Base-by-base conservation (phyloP, 2,329 filamentous ascomycete genomes). In the Hypomyces perniciosus region DNA sequence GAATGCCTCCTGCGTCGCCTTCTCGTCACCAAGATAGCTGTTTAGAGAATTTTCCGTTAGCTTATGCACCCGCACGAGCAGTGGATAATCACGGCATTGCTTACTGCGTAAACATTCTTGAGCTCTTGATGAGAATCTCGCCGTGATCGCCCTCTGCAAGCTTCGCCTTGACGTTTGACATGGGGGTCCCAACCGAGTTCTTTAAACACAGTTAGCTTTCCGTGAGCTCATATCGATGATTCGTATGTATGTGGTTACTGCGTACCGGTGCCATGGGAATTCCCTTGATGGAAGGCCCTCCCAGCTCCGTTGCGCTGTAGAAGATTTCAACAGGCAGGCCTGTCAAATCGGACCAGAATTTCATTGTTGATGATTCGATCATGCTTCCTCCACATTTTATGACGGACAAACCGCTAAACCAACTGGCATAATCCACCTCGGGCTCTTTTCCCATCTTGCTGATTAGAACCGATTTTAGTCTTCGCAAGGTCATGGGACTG, bases 291-390 rank as follows among this genome's bases (percentile, higher is more conserved):
- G 38, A n/a, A 41, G 38, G 38, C 4, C 39, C 48, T 4, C 53
- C 50, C 10, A 28, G 9, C 20, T 55, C 53, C 7, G 53, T 55
- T 5, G 37, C 28, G 12, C 44, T 48, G 26, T 56, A 56, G 6
- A 27, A 8, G 31, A 46, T 56, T 13, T 49, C 27, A 8, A 55
- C 31, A 1, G 50, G 54, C 27, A 13, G 34, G 1, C 54, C 50
- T 2, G 40, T 50, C 12, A 53, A 7, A 8, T 44, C 28, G 2
- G 46, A 40, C 52, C 52, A 56, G 12, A 56, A 56, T 4, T 51
- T 6, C 27, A 48, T 27, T 2, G 42, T 46, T 6, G 31, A 20
- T 2, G 31, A 5, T 7, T 33, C 29, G 6, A 50, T 4, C 13
- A 48, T 48, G 12, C 20, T 43, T 9, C 39, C 48, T 8, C 10